These are phyloP conservation scores for Lanmaoa rubissima DNA, from an alignment of 768 basidiomycete genomes.

Conservation along the genomic window DNA sequence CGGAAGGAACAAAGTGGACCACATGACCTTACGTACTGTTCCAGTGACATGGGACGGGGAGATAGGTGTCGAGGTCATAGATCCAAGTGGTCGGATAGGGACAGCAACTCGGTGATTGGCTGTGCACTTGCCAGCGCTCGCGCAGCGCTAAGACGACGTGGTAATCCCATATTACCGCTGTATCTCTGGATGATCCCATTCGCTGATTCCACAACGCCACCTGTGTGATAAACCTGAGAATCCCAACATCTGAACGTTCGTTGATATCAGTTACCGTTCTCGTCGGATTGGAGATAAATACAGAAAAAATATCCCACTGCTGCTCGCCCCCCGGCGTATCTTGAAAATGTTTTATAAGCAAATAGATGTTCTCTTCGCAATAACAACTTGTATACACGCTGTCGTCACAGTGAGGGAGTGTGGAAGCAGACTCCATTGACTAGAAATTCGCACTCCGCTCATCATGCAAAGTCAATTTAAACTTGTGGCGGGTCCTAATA, in stretches of 20 bases:
- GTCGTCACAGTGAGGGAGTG: slow-evolving; percentile 22
- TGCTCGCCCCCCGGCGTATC: slow-evolving; percentile 24
- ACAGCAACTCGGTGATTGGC: neutral
- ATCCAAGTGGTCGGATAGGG: slow-evolving; percentile 44
- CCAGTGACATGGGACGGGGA: slow-evolving; percentile 51
- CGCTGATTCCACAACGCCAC: slow-evolving; percentile 67
- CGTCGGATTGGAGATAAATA: slow-evolving; percentile 64
- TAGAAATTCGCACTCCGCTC: slow-evolving; percentile 23
- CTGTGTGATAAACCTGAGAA: slow-evolving; percentile 33
- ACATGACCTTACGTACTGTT: slow-evolving; percentile 38
- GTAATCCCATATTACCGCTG: slow-evolving; percentile 69
- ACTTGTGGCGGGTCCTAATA: neutral
- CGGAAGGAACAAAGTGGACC: neutral
- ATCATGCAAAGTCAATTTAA: neutral
- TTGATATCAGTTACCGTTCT: slow-evolving; percentile 46
- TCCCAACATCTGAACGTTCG: neutral
- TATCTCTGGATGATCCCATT: slow-evolving; percentile 32
- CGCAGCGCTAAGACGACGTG: slow-evolving; percentile 63
- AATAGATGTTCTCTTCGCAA: slow-evolving; percentile 75
- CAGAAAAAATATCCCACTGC: slow-evolving; percentile 50
- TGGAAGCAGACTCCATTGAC: slow-evolving; percentile 18
- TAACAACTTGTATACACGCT: slow-evolving; percentile 56
- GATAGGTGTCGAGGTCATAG: slow-evolving; percentile 65
- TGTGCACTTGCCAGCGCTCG: slow-evolving; percentile 20
- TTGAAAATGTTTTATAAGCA: slow-evolving; percentile 48